A percentile compares a stretch with the other conserved stretches of the same genome.
Evolutionary conservation across 225 moss, liverwort and hornwort genomes (phyloP).

Genomic region (Rhytidiadelphus loreus): DNA sequence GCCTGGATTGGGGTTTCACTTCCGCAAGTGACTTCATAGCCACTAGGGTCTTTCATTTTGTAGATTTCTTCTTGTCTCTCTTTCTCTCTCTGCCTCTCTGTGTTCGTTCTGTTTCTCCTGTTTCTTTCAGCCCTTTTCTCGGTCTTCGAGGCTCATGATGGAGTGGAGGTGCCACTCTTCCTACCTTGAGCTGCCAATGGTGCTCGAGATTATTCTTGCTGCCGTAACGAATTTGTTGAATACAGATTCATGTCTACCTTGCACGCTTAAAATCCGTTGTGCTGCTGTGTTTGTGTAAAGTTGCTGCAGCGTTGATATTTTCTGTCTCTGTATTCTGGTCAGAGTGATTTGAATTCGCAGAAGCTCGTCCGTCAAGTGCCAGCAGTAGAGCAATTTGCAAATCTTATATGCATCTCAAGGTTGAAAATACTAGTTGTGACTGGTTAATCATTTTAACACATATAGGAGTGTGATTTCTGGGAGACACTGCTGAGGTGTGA

Average conservation of each 20-base stretch:
- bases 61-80: background rate
- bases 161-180: background rate
- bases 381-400: background rate
- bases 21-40: background rate
- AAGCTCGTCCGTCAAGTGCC: background rate
- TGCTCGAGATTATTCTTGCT: background rate
- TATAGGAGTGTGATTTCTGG: background rate
- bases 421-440: background rate
- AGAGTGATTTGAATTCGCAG: background rate
- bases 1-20: background rate
- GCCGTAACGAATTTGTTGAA: background rate
- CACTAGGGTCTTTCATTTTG: background rate
- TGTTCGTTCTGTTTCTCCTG: background rate
- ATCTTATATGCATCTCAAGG: background rate
- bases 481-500: too few relatives aligned
- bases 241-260: background rate
- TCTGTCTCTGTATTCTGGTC: background rate
- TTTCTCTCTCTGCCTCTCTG: background rate
- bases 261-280: background rate
- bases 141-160: background rate
- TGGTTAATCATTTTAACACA: background rate
- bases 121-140: background rate
- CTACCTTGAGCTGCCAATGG: background rate
- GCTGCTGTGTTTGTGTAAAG: background rate
- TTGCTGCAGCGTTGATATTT: background rate